Base-by-base conservation (phyloP, 495 filamentous ascomycete genomes). In the Talaromyces wortmannii region DNA sequence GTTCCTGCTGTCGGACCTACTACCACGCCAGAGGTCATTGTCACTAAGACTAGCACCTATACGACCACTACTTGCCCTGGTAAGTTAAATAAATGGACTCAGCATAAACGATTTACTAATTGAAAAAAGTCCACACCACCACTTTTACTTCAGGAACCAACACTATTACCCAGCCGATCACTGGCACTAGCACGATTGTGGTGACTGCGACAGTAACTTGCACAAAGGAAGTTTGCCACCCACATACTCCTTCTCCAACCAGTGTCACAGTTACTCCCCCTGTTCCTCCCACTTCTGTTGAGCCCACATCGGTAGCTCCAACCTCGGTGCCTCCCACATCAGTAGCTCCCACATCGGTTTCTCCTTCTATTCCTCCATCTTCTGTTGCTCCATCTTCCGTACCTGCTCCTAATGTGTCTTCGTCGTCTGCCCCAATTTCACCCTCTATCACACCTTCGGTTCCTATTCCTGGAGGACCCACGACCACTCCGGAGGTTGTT, bases 171-270 rank as follows among this genome's bases (percentile, higher is more conserved):
- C 17, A 40, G 7, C 17, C 40, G 13, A 45, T 29, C 18, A 53
- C 52, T 46, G 52, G 52, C 29, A 53, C 52, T 0, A 53, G 31
- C 16, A 53, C 52, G 7, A 45, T 53, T 33, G 43, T 46, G 4
- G 52, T 53, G 7, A 53, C 52, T 2, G 52, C 18, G 2, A 23
- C 23, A 3, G 36, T 52, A n/a, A 52, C 50, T 29, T 52, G 50
- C 36, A 44, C 33, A 10, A 44, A 44, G 33, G 50, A 52, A 6
- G 50, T 52, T 15, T 52, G 50, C 50, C 50, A 52, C 0, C 50
- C 50, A 4, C 50, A 52, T 36, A 52, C 50, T 40, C 36, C 36
- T 40, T 1, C 36, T 40, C 36, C 36, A 40, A 40, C 42, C 2
- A 45, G 17, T 18, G 36, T 45, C n/a, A 4, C 29, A 7, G 15